Evolutionary conservation across 495 filamentous ascomycete species (phyloP).

Genomic region (Acidomyces sp.): DNA sequence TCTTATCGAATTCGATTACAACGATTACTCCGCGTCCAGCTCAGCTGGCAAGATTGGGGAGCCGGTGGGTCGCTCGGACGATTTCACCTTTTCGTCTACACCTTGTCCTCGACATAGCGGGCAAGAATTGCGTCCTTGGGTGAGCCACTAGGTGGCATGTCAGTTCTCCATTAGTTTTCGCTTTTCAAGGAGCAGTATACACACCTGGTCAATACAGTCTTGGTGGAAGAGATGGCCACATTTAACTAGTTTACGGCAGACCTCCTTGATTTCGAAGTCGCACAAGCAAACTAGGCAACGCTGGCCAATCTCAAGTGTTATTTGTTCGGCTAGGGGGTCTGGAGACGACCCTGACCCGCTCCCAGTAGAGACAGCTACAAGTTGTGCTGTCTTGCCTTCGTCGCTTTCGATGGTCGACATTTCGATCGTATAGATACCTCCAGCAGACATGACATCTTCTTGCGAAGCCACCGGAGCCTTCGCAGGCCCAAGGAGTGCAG

Average conservation of each 20-base stretch:
- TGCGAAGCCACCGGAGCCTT: slow-evolving; percentile 61
- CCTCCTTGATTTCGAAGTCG: slow-evolving; percentile 54
- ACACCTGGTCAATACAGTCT: slow-evolving; percentile 66
- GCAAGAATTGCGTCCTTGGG: slow-evolving; percentile 66
- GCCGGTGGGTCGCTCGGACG: slow-evolving; percentile 3
- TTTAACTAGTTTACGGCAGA: slow-evolving; percentile 48
- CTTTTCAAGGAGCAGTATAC: slow-evolving; percentile 19
- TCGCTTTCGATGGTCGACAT: slow-evolving; percentile 16
- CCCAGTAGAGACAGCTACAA: slow-evolving; percentile 37
- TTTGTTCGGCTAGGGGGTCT: slow-evolving; percentile 31
- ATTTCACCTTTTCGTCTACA: slow-evolving; percentile 41
- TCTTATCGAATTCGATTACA: too few species aligned
- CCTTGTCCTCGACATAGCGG: slow-evolving; percentile 62
- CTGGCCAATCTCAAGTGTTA: slow-evolving; percentile 43
- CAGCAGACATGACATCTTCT: slow-evolving; percentile 52
- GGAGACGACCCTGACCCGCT: too few species aligned
- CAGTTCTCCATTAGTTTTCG: slow-evolving; percentile 3
- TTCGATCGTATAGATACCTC: slow-evolving; percentile 34
- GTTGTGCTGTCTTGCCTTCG: slow-evolving; percentile 28
- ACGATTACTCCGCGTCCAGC: not conserved
- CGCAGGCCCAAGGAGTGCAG: slow-evolving; percentile 56
- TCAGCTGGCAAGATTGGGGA: slow-evolving; percentile 4
- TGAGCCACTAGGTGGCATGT: slow-evolving; percentile 48
- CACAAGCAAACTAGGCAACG: slow-evolving; percentile 60
- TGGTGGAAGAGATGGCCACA: slow-evolving; percentile 61